Evolutionary conservation across 208 protist genomes (phyloP).

Genomic region (Novymonas esmeraldas): DNA sequence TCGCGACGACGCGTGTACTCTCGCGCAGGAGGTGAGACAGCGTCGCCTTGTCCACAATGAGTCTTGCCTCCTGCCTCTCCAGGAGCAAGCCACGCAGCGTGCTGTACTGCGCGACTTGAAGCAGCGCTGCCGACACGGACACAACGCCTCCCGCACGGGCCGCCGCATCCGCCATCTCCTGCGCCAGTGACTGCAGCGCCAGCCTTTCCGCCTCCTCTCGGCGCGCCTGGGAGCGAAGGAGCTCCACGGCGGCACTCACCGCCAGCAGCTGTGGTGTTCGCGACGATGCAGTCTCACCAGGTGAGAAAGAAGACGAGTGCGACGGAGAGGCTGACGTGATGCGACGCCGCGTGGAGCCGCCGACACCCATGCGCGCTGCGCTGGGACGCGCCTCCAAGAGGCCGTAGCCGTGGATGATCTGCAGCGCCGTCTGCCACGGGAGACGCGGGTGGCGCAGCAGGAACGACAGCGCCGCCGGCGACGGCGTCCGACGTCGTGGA

Average conservation of each 20-base stretch:
- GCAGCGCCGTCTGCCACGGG: constrained; percentile 45
- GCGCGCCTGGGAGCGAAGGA: constrained; percentile 14
- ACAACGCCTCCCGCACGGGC: not conserved
- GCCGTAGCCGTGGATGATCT: constrained; percentile 21
- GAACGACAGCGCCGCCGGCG: constrained; percentile 43
- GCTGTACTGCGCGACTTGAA: constrained; percentile 8
- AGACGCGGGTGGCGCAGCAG: constrained; percentile 42
- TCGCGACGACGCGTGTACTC: not conserved
- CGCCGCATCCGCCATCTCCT: constrained; percentile 1
- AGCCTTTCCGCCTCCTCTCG: constrained; percentile 8
- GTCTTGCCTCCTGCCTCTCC: not conserved
- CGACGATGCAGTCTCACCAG: not conserved
- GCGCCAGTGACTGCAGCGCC: constrained; percentile 6
- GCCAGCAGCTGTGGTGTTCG: constrained; percentile 9
- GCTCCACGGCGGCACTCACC: constrained; percentile 18
- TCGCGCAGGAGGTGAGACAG: constrained; percentile 27
- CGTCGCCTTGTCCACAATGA: constrained; percentile 18
- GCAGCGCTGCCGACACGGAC: constrained; percentile 19
- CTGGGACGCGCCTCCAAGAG: not conserved
- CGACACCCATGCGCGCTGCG: not conserved
- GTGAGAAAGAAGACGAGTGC: not conserved
- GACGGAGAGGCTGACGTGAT: not conserved
- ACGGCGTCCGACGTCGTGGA: constrained; percentile 23
- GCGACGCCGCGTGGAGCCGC: not conserved
- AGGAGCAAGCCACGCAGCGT: constrained; percentile 14